phyloP scores from a whole-genome alignment of 2,329 filamentous ascomycete genomes.

The Trichoderma sp. region DNA sequence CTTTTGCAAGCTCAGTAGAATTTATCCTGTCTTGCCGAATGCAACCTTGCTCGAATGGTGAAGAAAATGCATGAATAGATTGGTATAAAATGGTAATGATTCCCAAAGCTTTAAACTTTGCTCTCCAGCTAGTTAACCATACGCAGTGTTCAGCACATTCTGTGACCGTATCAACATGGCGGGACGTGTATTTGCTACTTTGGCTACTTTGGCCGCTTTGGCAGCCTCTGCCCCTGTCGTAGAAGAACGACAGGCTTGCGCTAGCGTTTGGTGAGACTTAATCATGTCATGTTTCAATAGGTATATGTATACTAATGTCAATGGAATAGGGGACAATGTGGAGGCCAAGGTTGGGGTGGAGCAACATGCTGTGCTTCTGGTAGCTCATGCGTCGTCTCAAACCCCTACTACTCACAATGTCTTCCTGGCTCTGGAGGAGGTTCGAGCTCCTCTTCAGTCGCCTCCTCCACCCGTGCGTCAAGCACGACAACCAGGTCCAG shows the following conservation, averaged over 20 bases:
- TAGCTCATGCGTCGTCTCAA: slow-evolving; percentile 13
- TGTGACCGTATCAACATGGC: neutral
- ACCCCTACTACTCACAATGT: slow-evolving; percentile 17
- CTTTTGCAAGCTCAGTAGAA: neutral
- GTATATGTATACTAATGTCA: neutral
- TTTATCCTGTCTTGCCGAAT: slow-evolving; percentile 16
- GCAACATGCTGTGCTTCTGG: slow-evolving; percentile 13
- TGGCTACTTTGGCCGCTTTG: slow-evolving; percentile 19
- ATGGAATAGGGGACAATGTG: slow-evolving; percentile 8
- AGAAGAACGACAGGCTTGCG: slow-evolving; percentile 15
- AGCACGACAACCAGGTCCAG: neutral
- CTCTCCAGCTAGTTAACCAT: neutral
- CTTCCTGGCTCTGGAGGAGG: slow-evolving; percentile 5
- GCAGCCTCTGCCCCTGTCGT: slow-evolving; percentile 3
- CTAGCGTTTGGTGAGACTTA: neutral
- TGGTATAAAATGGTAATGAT: neutral
- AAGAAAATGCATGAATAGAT: neutral
- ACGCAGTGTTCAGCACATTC: neutral
- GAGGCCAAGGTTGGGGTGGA: slow-evolving; percentile 8
- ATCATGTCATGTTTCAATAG: neutral
- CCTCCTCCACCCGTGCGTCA: neutral
- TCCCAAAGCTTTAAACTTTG: neutral
- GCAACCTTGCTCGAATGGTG: neutral
- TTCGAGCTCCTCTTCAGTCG: slow-evolving; percentile 3
- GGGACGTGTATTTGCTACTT: neutral